These are phyloP conservation scores for Phytophthora ramorum DNA, from an alignment of 352 stramenopile genomes.

Conservation along the genomic window DNA sequence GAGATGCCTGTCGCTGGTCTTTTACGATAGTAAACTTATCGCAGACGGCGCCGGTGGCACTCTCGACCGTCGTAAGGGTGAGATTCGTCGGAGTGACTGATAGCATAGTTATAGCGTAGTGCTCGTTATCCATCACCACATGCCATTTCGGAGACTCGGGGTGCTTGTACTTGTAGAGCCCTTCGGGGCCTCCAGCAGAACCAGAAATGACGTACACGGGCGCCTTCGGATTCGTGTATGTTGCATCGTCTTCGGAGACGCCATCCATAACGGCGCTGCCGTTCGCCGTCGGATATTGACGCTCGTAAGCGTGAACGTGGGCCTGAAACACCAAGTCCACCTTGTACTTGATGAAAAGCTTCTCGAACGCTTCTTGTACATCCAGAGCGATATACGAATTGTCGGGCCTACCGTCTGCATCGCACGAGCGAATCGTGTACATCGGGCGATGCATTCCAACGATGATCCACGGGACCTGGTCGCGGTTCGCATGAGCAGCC, in stretches of 20 bases:
- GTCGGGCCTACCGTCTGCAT: conserved; percentile 17
- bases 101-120: conserved; percentile 43
- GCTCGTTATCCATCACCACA: conserved; percentile 29
- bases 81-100: conserved; percentile 33
- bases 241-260: conserved; percentile 40
- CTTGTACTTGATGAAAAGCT: conserved; percentile 64
- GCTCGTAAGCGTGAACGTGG: conserved; percentile 62
- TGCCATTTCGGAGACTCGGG: conserved; percentile 30
- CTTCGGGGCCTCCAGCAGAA: conserved; percentile 41
- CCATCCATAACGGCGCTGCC: conserved; percentile 39
- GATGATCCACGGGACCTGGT: conserved; percentile 55
- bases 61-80: conserved; percentile 38
- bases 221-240: conserved; percentile 53
- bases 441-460: conserved; percentile 62
- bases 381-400: conserved; percentile 28
- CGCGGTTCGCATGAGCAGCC: conserved; percentile 48
- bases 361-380: conserved; percentile 59
- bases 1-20: conserved; percentile 2
- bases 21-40: conserved; percentile 57
- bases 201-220: conserved; percentile 59
- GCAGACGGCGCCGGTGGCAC: conserved; percentile 12
- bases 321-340: conserved; percentile 59
- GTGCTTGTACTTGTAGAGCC: conserved; percentile 30
- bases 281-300: conserved; percentile 47
- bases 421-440: conserved; percentile 47